phyloP scores from a whole-genome alignment of 228 moss, liverwort and hornwort genomes.

The Sphagnum magellanicum region DNA sequence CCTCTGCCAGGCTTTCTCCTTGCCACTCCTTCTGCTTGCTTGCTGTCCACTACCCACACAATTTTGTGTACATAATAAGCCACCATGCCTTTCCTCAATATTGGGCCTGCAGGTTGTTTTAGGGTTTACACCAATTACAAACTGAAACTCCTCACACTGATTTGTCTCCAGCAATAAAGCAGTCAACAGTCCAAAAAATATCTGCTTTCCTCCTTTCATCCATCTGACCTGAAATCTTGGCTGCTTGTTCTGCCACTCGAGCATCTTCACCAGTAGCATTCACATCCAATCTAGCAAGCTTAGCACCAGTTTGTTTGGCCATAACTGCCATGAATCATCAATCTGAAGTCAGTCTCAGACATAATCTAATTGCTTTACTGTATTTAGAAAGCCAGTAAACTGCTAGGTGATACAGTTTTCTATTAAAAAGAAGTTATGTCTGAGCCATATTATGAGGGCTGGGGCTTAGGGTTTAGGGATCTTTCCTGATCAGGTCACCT shows the following conservation, averaged over 20 bases:
- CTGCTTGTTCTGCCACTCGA: constrained; percentile 53
- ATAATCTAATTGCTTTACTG: too few species aligned
- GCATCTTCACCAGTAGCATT: constrained; percentile 62
- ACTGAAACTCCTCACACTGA: not conserved
- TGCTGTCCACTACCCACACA: constrained; percentile 13
- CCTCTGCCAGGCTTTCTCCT: constrained; percentile 96
- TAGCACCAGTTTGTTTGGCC: constrained; percentile 79
- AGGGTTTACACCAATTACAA: not conserved
- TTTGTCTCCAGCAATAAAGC: not conserved
- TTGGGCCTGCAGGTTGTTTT: constrained; percentile 5
- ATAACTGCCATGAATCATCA: constrained; percentile 6
- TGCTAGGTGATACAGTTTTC: not conserved
- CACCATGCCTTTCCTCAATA: not conserved
- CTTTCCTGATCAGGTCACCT: too few species aligned
- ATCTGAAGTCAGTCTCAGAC: too few species aligned
- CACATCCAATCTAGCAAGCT: constrained; percentile 60
- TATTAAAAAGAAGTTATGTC: not conserved
- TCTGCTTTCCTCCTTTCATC: not conserved
- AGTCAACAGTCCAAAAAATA: not conserved
- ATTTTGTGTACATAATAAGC: not conserved
- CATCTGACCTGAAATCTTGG: constrained; percentile 14
- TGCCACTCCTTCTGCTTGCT: constrained; percentile 68
- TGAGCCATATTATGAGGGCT: not conserved
- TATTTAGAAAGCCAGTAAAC: not conserved
- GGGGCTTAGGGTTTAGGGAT: too few species aligned